Base-by-base conservation (phyloP, 768 basidiomycete species). In the Pulveroboletus ravenelii region DNA sequence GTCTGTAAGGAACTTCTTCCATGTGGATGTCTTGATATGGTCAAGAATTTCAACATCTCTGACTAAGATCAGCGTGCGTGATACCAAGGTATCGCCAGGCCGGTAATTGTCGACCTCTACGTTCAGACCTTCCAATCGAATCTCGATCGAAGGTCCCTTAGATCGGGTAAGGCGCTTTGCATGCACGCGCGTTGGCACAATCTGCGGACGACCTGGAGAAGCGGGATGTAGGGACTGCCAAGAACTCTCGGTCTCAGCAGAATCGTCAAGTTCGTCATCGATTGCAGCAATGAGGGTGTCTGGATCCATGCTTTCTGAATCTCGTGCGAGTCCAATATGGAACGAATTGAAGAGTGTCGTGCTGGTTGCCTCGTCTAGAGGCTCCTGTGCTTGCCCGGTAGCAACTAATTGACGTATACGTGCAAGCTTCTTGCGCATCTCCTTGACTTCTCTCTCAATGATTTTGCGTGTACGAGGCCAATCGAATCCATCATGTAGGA, bases 11-110 rank as follows among this genome's bases (percentile, higher is more conserved):
- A 99, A 98, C 66, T 95, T 98, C 71, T 85, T 89, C 96, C 96
- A 99, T 0, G 96, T 97, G 9, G 93, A 97, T 0, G 93, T 94
- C 74, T 90, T 93, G 75, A 99, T 93, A 63, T 96, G 94, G 66
- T 99, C 96, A 45, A 98, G 72, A 52, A 98, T 96, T 68, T 96
- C 92, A 17, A 92, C 60, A 53, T 90, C 81, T 51, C 71, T 78
- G 45, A 93, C 75, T 10, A 82, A 83, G 13, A 81, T 78, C 41
- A 88, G 75, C 2, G 82, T 78, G 46, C 86, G 75, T 3, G 86
- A 87, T 9, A 85, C 81, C 20, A 85, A 62, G 1, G 78, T 67
- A 39, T 78, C 77, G 10, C 75, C 72, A 6, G 80, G 75, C 9
- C 66, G 66, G 60, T 83, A 89, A 49, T 80, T 73, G 62, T 90